Evolutionary conservation across 768 basidiomycete genomes (phyloP).

Genomic region (Cytidiella melzeri): DNA sequence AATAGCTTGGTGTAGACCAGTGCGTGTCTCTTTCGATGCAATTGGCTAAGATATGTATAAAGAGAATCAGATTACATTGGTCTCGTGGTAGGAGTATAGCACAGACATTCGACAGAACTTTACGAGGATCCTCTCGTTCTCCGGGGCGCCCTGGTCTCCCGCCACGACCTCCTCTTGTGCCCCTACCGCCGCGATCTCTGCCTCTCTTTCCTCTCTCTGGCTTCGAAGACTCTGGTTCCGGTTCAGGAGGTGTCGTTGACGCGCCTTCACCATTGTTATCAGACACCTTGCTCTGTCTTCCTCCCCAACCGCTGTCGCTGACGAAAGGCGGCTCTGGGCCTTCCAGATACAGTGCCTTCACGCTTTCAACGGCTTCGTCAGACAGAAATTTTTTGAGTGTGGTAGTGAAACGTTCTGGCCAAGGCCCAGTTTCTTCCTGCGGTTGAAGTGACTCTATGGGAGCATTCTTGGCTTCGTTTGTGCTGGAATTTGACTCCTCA

Average conservation of each 20-base stretch:
- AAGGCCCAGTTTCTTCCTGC: constrained; percentile 37
- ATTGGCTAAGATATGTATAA: constrained; percentile 55
- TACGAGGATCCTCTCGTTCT: constrained; percentile 60
- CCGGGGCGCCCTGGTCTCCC: constrained; percentile 36
- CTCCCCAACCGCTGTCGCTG: constrained; percentile 72
- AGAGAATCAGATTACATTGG: constrained; percentile 4
- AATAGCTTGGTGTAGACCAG: constrained; percentile 74
- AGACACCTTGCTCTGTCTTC: constrained; percentile 34
- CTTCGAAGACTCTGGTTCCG: constrained; percentile 18
- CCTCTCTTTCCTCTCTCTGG: constrained; percentile 35
- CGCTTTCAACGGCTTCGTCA: constrained; percentile 45
- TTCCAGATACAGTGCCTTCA: constrained; percentile 75
- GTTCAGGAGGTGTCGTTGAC: constrained; percentile 11
- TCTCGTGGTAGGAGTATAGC: constrained; percentile 8
- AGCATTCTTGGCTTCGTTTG: constrained; percentile 11
- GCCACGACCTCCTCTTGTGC: constrained; percentile 31
- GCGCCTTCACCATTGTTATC: constrained; percentile 18
- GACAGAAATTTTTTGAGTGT: constrained; percentile 61
- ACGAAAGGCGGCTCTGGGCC: constrained; percentile 73
- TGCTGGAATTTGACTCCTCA: constrained; percentile 5
- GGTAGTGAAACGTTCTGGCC: constrained; percentile 57
- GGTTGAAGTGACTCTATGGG: neutral
- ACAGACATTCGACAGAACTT: constrained; percentile 78
- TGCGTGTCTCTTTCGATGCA: constrained; percentile 70
- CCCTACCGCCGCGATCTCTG: constrained; percentile 40